Base-by-base conservation (phyloP, 2,329 filamentous ascomycete genomes). In the Epichloe festucae region DNA sequence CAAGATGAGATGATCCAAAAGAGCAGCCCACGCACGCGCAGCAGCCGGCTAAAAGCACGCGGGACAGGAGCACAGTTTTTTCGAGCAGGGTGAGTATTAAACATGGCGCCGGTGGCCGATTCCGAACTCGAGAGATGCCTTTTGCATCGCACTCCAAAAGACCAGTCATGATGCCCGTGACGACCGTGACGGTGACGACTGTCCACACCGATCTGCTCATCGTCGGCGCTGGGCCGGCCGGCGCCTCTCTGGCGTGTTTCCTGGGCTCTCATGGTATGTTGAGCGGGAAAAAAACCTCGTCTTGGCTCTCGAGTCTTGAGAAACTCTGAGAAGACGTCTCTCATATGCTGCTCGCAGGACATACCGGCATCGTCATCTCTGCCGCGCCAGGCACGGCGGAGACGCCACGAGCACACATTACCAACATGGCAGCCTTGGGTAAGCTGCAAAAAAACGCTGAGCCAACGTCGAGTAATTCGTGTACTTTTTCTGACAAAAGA, bases 341-440 rank as follows among this genome's bases (percentile, higher is more conserved):
- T 46, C 19, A 46, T 46, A 11, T 17, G 8, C 44, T 17, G 8
- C 46, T 12, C 14, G 42, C 45, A 74, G 73, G 69, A 2, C 60
- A 76, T 4, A 73, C 64, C 34, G 79, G 79, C 1, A 69, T 82
- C 44, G 71, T 82, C 55, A 67, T 83, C 48, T 70, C 71, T 6
- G 59, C 69, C 2, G 70, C 73, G 0, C 62, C 75, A 0, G 70
- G 72, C 3, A 78, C 73, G 1, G 76, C 78, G 1, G 66, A 76
- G 52, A 80, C 77, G 1, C 79, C 79, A 1, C 67, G 79, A 27
- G 79, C 78, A 0, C 79, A 82, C 59, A 78, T 81, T 52, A 80
- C 75, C 43, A 83, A 81, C 59, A 75, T 75, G 62, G 77, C 76
- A 0, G 76, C 76, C 0, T 60, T 77, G 17, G 68, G 69, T 17